These are phyloP conservation scores for Triticum timopheevii DNA, from an alignment of 176 grass and related monocot species.

Conservation along the genomic window DNA sequence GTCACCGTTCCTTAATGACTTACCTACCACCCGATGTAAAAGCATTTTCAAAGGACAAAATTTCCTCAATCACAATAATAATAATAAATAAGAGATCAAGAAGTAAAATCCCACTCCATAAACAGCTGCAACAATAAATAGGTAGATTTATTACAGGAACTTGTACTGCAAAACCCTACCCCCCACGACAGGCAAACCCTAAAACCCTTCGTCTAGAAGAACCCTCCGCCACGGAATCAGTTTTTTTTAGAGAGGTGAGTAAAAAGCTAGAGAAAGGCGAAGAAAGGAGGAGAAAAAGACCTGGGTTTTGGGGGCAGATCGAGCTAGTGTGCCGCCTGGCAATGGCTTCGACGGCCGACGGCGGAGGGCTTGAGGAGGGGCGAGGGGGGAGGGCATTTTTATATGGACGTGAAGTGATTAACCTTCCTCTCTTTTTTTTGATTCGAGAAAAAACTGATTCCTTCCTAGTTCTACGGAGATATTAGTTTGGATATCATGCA, in stretches of 20 bases:
- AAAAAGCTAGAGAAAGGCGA: no score
- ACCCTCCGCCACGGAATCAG: no score
- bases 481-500: no score
- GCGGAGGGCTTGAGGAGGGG: not conserved
- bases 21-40: not conserved
- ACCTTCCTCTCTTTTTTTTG: not conserved
- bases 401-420: not conserved
- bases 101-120: not conserved
- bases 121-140: not conserved
- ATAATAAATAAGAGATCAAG: not conserved
- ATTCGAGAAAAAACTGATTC: not conserved
- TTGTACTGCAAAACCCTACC: no score
- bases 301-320: not conserved
- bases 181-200: no score
- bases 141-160: not conserved
- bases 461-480: not conserved
- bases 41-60: not conserved
- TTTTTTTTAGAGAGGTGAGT: no score
- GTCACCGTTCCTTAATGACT: not conserved
- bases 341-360: not conserved
- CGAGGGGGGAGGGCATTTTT: not conserved
- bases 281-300: not conserved
- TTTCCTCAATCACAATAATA: not conserved
- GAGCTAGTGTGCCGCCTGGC: no score
- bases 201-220: no score